These are phyloP conservation scores for Phytophthora ohioensis DNA, from an alignment of 352 stramenopile genomes.

Conservation along the genomic window DNA sequence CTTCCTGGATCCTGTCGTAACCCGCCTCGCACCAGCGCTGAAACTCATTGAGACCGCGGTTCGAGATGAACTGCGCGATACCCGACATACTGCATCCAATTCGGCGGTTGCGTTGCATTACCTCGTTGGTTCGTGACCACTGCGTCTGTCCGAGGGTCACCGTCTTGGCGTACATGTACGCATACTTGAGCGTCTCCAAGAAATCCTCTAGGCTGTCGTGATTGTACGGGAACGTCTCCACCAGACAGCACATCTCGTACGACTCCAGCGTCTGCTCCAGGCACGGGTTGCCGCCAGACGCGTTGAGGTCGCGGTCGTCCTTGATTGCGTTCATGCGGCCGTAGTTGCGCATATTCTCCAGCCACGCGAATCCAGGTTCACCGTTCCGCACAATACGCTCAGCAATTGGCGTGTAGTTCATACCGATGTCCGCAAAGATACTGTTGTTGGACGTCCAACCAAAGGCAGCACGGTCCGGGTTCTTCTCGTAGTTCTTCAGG, in stretches of 20 bases:
- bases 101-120: constrained; percentile 93
- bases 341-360: constrained; percentile 94
- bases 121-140: constrained; percentile 92
- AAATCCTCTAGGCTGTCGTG: constrained; percentile 91
- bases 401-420: constrained; percentile 92
- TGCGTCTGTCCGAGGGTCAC: constrained; percentile 94
- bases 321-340: constrained; percentile 89
- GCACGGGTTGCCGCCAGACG: constrained; percentile 92
- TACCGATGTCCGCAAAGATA: constrained; percentile 93
- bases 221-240: constrained; percentile 93
- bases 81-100: constrained; percentile 94
- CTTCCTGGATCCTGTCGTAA: constrained; percentile 81
- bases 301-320: constrained; percentile 85
- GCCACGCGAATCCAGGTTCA: constrained; percentile 94
- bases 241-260: constrained; percentile 95
- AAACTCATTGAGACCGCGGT: constrained; percentile 81
- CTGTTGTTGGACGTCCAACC: constrained; percentile 96
- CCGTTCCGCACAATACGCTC: constrained; percentile 89
- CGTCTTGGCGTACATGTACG: constrained; percentile 94
- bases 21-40: constrained; percentile 89
- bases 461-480: constrained; percentile 87
- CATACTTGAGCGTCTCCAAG: constrained; percentile 86
- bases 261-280: constrained; percentile 93
- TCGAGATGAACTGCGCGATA: constrained; percentile 93
- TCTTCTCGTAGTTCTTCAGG: constrained; percentile 93